Evolutionary conservation across 768 basidiomycete species (phyloP).

Genomic region (Serendipita indica): DNA sequence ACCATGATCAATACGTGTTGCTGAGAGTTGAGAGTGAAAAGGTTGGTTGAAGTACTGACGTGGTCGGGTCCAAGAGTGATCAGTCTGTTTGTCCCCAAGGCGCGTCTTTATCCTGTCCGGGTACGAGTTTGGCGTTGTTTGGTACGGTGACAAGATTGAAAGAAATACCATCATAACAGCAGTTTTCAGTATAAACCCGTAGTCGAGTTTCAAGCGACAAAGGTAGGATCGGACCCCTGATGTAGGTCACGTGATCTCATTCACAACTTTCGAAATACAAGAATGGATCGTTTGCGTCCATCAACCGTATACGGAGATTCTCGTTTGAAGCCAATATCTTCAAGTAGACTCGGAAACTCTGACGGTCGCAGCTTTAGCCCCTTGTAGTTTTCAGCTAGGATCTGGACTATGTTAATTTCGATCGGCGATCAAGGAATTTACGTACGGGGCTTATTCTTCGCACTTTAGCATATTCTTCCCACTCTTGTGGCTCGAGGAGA

Average conservation of each 20-base stretch:
- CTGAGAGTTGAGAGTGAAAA: not conserved
- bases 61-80: not conserved
- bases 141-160: too few relatives aligned
- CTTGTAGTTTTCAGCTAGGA: constrained; percentile 45
- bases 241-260: too few relatives aligned
- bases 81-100: not conserved
- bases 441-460: constrained; percentile 48
- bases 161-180: too few relatives aligned
- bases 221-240: too few relatives aligned
- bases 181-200: too few relatives aligned
- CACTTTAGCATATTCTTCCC: constrained; percentile 72
- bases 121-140: too few relatives aligned
- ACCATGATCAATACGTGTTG: not conserved
- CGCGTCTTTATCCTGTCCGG: too few relatives aligned
- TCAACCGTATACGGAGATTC: not conserved
- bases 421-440: not conserved
- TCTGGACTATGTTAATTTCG: constrained; percentile 22
- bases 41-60: not conserved
- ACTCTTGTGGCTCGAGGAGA: constrained; percentile 70
- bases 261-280: not conserved
- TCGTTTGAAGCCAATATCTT: constrained; percentile 45
- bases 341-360: constrained; percentile 41
- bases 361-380: constrained; percentile 44
- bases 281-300: not conserved
- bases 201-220: too few relatives aligned